Conservation (phyloP, 1,284 basidiomycete species). For the Lentinus polychrous region DNA sequence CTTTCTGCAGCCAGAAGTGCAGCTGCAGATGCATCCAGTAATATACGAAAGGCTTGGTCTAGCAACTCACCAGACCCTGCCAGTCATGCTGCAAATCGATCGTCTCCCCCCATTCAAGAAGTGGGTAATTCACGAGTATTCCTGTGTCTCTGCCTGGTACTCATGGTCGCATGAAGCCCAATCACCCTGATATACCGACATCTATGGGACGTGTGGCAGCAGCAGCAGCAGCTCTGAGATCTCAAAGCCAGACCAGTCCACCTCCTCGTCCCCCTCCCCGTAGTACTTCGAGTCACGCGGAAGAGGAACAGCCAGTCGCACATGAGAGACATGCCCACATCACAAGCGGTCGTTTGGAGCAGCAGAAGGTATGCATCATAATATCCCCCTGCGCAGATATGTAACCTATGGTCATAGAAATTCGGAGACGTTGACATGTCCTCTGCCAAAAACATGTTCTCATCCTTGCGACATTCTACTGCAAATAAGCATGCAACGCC, state of each 20-base stretch:
- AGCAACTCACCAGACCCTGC: background rate
- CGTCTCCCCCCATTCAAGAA: background rate
- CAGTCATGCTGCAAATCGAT: background rate
- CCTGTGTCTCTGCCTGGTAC: too few relatives aligned
- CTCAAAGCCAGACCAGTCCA: constrained; percentile 4
- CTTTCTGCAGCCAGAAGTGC: background rate
- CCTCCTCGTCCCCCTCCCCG: constrained; percentile 22
- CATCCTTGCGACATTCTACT: constrained; percentile 36
- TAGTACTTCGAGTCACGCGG: constrained; percentile 4
- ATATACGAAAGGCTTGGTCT: background rate
- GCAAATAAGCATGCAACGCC: constrained; percentile 33
- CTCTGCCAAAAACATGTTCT: constrained; percentile 43
- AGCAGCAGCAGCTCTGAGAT: constrained; percentile 20
- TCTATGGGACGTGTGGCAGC: constrained; percentile 24
- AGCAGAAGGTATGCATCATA: constrained; percentile 24
- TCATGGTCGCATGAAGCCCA: constrained; percentile 1
- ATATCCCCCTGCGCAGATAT: too few relatives aligned
- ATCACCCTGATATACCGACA: constrained; percentile 13
- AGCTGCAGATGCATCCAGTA: background rate
- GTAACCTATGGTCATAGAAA: too few relatives aligned
- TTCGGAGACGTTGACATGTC: constrained; percentile 54
- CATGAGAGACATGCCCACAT: background rate
- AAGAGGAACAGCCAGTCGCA: constrained; percentile 7
- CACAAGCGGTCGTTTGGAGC: constrained; percentile 13
- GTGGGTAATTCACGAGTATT: background rate